Base-by-base conservation (phyloP, 2,329 filamentous ascomycete genomes). In the Knoxdaviesia capensis region DNA sequence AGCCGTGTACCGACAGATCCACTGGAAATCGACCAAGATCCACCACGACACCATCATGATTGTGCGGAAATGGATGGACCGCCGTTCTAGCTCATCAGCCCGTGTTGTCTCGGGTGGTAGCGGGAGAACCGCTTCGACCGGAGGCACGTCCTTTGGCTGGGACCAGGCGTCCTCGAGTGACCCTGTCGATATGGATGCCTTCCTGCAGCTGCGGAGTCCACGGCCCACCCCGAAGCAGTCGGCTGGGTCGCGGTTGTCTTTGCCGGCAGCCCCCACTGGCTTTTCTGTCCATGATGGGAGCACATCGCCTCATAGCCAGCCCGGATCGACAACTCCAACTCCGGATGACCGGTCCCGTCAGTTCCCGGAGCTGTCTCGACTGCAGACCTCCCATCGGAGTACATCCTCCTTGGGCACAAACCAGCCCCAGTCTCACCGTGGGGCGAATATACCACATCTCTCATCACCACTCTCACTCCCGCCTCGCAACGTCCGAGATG, bases 61-160 rank as follows among this genome's bases (percentile, higher is more conserved):
- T 36, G 74, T 80, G 11, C 63, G 69, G 30, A 64, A 71, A 30
- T 80, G 76, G 76, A 74, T 78, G 64, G 71, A 77, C 48, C 69
- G 78, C 49, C 74, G 65, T 20, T 20, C 20, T 20, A 20, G 20
- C 20, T 20, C 20, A 20, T 20, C 20, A 20, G 20, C 20, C 20
- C 20, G 20, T 20, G 20, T 20, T 20, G 20, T 20, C 20, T 20
- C 20, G 20, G 20, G 20, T 20, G 20, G 20, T 20, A 20, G 20
- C 20, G 20, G 20, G 20, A 20, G 3, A 20, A 20, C 20, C 20
- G 20, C 20, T 3, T 20, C 20, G 20, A 20, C 20, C 2, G 20
- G 20, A 20, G 20, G 20, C 4, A 58, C 53, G 4, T 41, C 47
- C 41, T 48, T 48, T 36, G 45, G 47, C 37, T 48, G 47, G 47